These are phyloP conservation scores for Calonectria pteridis DNA, from an alignment of 2,329 filamentous ascomycete genomes.

Conservation along the genomic window DNA sequence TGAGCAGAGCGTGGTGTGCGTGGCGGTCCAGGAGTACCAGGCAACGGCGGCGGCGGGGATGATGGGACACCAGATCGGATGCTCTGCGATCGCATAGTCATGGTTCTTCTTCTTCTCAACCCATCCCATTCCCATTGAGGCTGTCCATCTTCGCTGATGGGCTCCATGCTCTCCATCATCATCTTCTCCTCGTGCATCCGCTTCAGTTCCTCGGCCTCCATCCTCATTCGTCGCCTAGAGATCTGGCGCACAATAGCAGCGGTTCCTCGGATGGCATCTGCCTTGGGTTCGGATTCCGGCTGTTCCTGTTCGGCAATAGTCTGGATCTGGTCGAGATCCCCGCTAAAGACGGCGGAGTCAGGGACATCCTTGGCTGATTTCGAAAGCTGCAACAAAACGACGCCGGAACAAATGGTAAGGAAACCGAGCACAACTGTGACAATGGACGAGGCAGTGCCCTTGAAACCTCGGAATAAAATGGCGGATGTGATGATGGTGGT, in stretches of 20 bases:
- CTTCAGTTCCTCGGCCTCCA: slow-evolving; percentile 83
- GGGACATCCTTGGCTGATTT: slow-evolving; percentile 98
- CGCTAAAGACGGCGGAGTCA: slow-evolving; percentile 90
- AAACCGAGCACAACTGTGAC: slow-evolving; percentile 94
- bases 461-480: slow-evolving; percentile 93
- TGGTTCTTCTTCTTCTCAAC: slow-evolving; percentile 78
- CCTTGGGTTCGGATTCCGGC: slow-evolving; percentile 95
- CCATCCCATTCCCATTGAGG: slow-evolving; percentile 88
- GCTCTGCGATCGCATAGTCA: slow-evolving; percentile 50
- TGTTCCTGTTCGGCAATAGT: slow-evolving; percentile 96
- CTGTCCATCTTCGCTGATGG: slow-evolving; percentile 82
- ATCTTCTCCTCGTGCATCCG: slow-evolving; percentile 84
- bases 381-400: slow-evolving; percentile 93
- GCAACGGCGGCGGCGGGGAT: slow-evolving; percentile 46
- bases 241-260: slow-evolving; percentile 89
- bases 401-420: slow-evolving; percentile 91
- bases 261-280: slow-evolving; percentile 92
- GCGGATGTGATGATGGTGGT: slow-evolving; percentile 95
- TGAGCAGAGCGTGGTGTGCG: slow-evolving; percentile 45
- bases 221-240: slow-evolving; percentile 79
- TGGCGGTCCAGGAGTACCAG: slow-evolving; percentile 30
- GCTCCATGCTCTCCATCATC: slow-evolving; percentile 75
- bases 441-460: slow-evolving; percentile 84
- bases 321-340: slow-evolving; percentile 93
- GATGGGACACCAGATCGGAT: slow-evolving; percentile 44